Evolutionary conservation across 805 yeast species (phyloP).

Genomic region (Isabelozyma pseudorhagii): DNA sequence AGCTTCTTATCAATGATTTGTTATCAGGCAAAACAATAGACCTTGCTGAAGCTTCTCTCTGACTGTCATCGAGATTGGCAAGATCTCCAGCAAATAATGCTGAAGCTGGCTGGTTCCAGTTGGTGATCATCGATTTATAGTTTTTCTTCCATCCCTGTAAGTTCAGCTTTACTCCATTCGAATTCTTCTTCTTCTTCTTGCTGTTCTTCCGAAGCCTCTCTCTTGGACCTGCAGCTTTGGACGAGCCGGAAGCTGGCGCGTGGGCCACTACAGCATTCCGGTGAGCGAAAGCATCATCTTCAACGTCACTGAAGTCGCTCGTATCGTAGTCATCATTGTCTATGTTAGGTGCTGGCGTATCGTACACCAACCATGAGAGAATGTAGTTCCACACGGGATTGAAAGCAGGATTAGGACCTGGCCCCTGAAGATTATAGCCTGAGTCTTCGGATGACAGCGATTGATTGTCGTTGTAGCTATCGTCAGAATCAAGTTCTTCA

Average conservation of each 20-base stretch:
- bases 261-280: not conserved
- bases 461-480: not conserved
- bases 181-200: slow-evolving; percentile 1
- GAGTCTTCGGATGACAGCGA: not conserved
- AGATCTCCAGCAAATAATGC: slow-evolving; percentile 8
- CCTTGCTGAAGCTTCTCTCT: not conserved
- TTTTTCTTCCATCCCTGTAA: slow-evolving; percentile 14
- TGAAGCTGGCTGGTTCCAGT: slow-evolving; percentile 31
- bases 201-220: not conserved
- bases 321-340: slow-evolving; percentile 1
- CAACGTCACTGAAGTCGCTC: slow-evolving; percentile 1
- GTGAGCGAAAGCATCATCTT: slow-evolving; percentile 1
- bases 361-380: slow-evolving; percentile 34
- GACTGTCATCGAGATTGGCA: not conserved
- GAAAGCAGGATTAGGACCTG: slow-evolving; percentile 19
- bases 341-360: not conserved
- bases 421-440: not conserved
- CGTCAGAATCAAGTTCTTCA: not conserved
- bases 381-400: slow-evolving; percentile 37
- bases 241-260: not conserved
- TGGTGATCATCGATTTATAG: slow-evolving; percentile 20
- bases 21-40: not conserved
- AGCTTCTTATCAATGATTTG: not conserved
- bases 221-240: not conserved
- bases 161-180: slow-evolving; percentile 5